phyloP scores from a whole-genome alignment of 495 filamentous ascomycete species.

The Polyplosphaeria fusca region DNA sequence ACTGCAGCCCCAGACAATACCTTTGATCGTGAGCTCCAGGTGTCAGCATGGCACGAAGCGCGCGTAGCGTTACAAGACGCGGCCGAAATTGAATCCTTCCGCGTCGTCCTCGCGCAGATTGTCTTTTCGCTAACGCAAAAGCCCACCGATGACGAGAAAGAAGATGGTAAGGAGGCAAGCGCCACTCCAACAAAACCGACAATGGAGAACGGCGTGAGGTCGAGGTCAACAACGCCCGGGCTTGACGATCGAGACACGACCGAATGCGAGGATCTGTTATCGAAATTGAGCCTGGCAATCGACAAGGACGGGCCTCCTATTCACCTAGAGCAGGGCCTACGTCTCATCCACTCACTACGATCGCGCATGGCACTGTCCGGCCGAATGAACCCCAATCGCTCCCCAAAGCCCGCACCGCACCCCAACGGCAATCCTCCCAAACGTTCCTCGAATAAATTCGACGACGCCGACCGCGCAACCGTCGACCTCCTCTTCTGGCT shows the following conservation, averaged over 20 bases:
- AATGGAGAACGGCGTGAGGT: no score
- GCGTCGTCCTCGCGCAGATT: constrained; percentile 47
- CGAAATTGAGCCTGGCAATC: constrained; percentile 32
- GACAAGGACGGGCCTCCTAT: constrained; percentile 44
- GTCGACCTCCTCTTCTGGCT: constrained; percentile 50
- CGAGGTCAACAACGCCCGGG: neutral
- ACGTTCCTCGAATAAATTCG: constrained; percentile 16
- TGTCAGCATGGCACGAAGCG: constrained; percentile 49
- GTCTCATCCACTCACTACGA: constrained; percentile 33
- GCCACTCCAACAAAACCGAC: neutral
- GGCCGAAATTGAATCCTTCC: constrained; percentile 44
- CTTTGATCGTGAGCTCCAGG: constrained; percentile 43
- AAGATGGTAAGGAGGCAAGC: neutral
- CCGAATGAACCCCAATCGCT: neutral
- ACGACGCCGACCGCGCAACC: constrained; percentile 41
- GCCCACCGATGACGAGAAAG: constrained; percentile 30
- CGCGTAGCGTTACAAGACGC: constrained; percentile 40
- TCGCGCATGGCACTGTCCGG: constrained; percentile 20
- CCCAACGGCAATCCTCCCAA: no score
- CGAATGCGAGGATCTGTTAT: constrained; percentile 28
- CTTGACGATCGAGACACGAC: constrained; percentile 16
- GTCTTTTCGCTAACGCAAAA: constrained; percentile 49
- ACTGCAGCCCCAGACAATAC: no score
- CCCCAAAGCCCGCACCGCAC: neutral
- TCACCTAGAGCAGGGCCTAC: constrained; percentile 43